These are phyloP conservation scores for Rhododendron simsii DNA, from an alignment of 148 eudicot genomes.

Conservation along the genomic window DNA sequence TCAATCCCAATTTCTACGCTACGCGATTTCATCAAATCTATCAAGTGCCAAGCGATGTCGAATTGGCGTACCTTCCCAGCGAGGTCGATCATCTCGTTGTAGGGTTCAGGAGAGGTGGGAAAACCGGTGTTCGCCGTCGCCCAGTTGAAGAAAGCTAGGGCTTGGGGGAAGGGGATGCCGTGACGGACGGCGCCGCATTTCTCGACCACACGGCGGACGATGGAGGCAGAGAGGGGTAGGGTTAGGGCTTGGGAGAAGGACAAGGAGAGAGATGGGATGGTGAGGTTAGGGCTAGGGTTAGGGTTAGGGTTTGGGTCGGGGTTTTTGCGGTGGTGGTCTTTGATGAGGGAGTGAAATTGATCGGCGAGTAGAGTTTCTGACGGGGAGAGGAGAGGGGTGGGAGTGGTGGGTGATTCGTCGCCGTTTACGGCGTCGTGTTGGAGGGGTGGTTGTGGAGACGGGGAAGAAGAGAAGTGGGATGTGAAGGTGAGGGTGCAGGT, in stretches of 20 bases:
- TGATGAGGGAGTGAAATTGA: constrained; percentile 48
- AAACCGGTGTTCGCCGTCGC: constrained; percentile 18
- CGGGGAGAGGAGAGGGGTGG: constrained; percentile 21
- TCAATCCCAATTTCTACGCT: constrained; percentile 32
- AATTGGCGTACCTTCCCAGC: constrained; percentile 70
- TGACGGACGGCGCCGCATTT: constrained; percentile 55
- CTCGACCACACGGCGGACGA: constrained; percentile 44
- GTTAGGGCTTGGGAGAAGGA: constrained; percentile 34
- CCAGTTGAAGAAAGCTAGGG: constrained; percentile 88
- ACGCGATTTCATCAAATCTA: constrained; percentile 54
- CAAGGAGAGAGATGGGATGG: constrained; percentile 41
- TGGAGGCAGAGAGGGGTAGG: constrained; percentile 39
- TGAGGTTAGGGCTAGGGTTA: constrained; percentile 28
- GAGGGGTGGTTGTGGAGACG: neutral
- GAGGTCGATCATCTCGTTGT: constrained; percentile 63
- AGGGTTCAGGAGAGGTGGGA: constrained; percentile 21
- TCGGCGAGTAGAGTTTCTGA: constrained; percentile 41
- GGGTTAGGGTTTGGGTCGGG: constrained; percentile 30
- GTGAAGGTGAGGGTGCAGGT: constrained; percentile 22
- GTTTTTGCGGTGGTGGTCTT: constrained; percentile 64
- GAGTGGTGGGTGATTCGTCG: constrained; percentile 10
- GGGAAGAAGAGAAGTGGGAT: constrained; percentile 27
- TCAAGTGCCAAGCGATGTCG: constrained; percentile 69
- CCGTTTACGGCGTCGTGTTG: constrained; percentile 10
- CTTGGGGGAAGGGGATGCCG: constrained; percentile 64